Percentiles rank a stretch among this genome's conserved stretches.
These are phyloP conservation scores for Aureobasidium pullulans DNA, from an alignment of 2,329 filamentous ascomycete species.

Conservation along the genomic window DNA sequence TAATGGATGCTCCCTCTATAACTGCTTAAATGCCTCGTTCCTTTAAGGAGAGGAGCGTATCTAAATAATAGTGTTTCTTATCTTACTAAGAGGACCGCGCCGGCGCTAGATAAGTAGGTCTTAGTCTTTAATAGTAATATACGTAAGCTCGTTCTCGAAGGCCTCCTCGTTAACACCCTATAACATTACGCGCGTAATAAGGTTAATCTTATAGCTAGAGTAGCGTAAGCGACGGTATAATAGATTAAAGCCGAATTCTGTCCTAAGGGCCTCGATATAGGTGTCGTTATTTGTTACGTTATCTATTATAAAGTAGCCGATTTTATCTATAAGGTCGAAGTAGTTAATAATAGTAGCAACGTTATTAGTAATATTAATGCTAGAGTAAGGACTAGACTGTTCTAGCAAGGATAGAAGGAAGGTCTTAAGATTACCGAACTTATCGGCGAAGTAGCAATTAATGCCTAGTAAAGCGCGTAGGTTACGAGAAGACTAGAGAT, in stretches of 20 bases:
- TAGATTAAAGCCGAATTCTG: not conserved
- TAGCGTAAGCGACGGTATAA: not conserved
- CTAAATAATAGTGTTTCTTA: not conserved
- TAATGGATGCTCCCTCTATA: not conserved
- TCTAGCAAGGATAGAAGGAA: not conserved
- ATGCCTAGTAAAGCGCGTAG: not conserved
- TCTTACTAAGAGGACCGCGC: not conserved
- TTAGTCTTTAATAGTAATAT: not conserved
- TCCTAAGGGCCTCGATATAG: too few species aligned
- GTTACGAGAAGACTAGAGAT: not conserved
- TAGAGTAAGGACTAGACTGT: not conserved
- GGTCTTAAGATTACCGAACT: not conserved
- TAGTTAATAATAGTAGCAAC: too few species aligned
- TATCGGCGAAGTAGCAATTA: not conserved
- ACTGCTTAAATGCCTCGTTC: not conserved
- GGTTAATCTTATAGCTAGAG: not conserved
- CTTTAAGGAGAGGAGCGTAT: not conserved
- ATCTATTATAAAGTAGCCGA: too few species aligned
- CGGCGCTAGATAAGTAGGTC: not conserved
- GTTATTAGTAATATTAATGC: not conserved
- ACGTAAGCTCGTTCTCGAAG: not conserved
- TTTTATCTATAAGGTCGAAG: too few species aligned
- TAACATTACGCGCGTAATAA: not conserved
- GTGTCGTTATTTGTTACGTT: too few species aligned
- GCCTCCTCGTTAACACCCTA: not conserved